phyloP scores from a whole-genome alignment of 352 stramenopile species.

The Globisporangium abappressorium region DNA sequence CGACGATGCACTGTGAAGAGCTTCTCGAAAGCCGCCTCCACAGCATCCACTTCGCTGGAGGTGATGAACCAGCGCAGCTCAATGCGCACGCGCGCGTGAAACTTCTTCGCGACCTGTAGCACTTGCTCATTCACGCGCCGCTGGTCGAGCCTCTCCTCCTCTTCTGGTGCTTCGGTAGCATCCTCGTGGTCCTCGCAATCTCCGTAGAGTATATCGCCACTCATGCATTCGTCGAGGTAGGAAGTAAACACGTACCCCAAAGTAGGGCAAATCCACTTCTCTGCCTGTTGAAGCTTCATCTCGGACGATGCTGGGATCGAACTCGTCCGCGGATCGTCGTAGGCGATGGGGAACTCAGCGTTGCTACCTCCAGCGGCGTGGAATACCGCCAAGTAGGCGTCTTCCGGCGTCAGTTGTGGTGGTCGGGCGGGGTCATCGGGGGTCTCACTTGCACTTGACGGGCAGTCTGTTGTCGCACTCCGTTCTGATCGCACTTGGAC shows the following conservation, averaged over 20 bases:
- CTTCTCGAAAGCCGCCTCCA: background rate
- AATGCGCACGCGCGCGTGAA: background rate
- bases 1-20: slow-evolving; percentile 2
- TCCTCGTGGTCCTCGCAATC: too few species aligned
- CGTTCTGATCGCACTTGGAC: too few species aligned
- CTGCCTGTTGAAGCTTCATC: background rate
- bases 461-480: too few species aligned
- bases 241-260: background rate
- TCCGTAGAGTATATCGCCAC: background rate
- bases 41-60: background rate
- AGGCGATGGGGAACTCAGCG: background rate
- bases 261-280: background rate
- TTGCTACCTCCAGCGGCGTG: background rate
- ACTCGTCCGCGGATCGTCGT: background rate
- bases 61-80: background rate
- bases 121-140: background rate
- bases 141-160: background rate
- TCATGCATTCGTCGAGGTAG: background rate
- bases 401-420: background rate
- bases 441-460: background rate
- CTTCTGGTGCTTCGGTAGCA: background rate
- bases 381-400: background rate
- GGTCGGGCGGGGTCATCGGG: background rate
- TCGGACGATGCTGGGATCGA: background rate
- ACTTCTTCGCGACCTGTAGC: background rate